Percentiles rank a stretch among this genome's conserved stretches.
phyloP scores from a whole-genome alignment of 495 filamentous ascomycete genomes.

The Sordaria brevicollis region DNA sequence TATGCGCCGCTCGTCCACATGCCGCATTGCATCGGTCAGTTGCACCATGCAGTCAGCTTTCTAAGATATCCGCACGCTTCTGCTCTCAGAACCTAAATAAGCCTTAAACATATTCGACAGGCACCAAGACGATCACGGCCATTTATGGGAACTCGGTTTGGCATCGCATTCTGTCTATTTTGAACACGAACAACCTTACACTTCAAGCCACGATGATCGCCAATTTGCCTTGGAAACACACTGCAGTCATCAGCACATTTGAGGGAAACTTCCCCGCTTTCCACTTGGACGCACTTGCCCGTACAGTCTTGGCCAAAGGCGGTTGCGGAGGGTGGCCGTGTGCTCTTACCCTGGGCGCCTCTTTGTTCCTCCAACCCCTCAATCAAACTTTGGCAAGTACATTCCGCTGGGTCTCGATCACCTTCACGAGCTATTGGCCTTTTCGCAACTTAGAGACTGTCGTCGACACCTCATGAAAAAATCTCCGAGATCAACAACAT shows the following conservation, averaged over 20 bases:
- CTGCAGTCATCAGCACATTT: background rate
- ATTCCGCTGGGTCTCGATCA: background rate
- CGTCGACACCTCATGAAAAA: background rate
- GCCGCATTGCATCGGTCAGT: background rate
- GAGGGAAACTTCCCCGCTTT: background rate
- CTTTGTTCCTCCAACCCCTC: background rate
- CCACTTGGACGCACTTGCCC: background rate
- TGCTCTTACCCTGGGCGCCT: background rate
- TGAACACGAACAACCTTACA: background rate
- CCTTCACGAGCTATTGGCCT: background rate
- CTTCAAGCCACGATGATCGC: background rate
- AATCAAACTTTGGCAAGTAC: background rate
- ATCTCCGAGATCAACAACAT: background rate
- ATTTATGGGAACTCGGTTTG: background rate
- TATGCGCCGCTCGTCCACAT: background rate
- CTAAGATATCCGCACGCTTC: background rate
- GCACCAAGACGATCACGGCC: background rate
- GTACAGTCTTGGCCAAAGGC: background rate
- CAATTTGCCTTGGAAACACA: no score
- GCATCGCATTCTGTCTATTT: background rate
- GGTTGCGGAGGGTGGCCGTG: background rate
- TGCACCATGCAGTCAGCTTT: background rate
- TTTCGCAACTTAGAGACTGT: background rate
- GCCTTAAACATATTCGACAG: background rate
- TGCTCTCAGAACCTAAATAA: background rate